Percentiles rank a stretch among this genome's conserved stretches.
phyloP scores from a whole-genome alignment of 1,284 basidiomycete species.

The Porodaedalea pini region DNA sequence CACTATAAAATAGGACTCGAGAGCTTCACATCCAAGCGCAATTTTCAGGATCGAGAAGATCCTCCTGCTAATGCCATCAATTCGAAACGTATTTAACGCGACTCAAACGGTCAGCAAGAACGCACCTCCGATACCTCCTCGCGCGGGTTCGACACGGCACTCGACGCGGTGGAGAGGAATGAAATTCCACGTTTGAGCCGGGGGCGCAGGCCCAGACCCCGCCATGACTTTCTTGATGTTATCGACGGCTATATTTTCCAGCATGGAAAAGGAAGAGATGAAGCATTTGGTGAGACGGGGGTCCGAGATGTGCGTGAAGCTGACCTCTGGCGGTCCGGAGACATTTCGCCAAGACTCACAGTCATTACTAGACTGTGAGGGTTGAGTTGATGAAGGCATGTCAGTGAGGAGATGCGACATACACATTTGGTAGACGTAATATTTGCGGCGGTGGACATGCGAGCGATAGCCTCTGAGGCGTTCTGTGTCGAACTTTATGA shows the following conservation, averaged over 20 bases:
- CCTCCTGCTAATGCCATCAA: background rate
- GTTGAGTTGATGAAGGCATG: background rate
- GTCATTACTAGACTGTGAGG: background rate
- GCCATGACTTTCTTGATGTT: constrained; percentile 2
- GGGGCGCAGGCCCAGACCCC: background rate
- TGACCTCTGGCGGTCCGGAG: constrained; percentile 15
- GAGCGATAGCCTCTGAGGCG: background rate
- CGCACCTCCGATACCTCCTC: constrained; percentile 14
- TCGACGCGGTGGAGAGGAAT: constrained; percentile 20
- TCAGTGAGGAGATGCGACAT: background rate
- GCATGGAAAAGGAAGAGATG: background rate
- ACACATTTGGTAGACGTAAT: background rate
- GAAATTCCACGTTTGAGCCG: constrained; percentile 15
- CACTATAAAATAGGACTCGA: background rate
- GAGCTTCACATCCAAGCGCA: constrained; percentile 10
- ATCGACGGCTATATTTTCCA: background rate
- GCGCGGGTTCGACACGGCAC: constrained; percentile 19
- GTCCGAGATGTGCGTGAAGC: background rate
- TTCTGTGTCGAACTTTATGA: background rate
- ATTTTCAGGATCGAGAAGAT: constrained; percentile 16
- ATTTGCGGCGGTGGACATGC: constrained; percentile 1
- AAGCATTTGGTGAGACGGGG: background rate
- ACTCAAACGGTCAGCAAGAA: background rate
- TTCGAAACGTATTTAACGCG: background rate
- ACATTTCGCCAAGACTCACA: constrained; percentile 12